Conservation (phyloP, 1,139 yeast genomes). For the Pneumocystis carinii region DNA sequence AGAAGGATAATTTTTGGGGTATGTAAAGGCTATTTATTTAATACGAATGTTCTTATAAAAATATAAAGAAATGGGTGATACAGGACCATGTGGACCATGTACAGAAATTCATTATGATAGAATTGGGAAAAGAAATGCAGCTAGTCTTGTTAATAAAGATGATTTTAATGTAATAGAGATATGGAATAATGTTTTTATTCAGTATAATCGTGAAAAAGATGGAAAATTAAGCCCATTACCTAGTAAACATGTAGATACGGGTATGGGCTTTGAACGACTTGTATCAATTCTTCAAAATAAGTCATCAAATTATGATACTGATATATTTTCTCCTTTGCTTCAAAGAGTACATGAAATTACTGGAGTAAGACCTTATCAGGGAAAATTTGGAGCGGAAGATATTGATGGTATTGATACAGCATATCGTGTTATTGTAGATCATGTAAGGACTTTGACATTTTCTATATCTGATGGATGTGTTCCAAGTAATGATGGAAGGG, state of each 20-base stretch:
- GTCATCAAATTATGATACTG: slow-evolving; percentile 88
- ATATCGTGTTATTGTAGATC: slow-evolving; percentile 95
- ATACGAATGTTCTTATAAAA: neutral
- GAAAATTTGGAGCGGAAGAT: slow-evolving; percentile 86
- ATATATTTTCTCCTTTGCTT: slow-evolving; percentile 82
- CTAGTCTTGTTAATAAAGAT: slow-evolving; percentile 78
- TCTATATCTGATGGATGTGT: slow-evolving; percentile 98
- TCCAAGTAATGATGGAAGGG: slow-evolving; percentile 98
- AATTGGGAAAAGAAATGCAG: slow-evolving; percentile 93
- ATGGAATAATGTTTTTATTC: slow-evolving; percentile 96
- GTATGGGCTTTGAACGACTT: slow-evolving; percentile 95
- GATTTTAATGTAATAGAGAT: slow-evolving; percentile 95
- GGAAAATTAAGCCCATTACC: slow-evolving; percentile 73
- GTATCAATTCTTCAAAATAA: slow-evolving; percentile 88
- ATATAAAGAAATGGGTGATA: slow-evolving; percentile 67
- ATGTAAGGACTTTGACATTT: slow-evolving; percentile 88
- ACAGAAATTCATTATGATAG: slow-evolving; percentile 95
- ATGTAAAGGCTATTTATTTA: neutral
- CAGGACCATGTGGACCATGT: slow-evolving; percentile 99
- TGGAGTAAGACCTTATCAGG: slow-evolving; percentile 78
- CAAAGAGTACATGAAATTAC: slow-evolving; percentile 77
- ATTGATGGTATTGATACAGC: slow-evolving; percentile 93
- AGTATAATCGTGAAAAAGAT: slow-evolving; percentile 85
- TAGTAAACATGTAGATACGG: slow-evolving; percentile 90
- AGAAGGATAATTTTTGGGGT: slow-evolving; percentile 95